Evolutionary conservation across 805 yeast species (phyloP).

Genomic region (Metschnikowia orientalis): DNA sequence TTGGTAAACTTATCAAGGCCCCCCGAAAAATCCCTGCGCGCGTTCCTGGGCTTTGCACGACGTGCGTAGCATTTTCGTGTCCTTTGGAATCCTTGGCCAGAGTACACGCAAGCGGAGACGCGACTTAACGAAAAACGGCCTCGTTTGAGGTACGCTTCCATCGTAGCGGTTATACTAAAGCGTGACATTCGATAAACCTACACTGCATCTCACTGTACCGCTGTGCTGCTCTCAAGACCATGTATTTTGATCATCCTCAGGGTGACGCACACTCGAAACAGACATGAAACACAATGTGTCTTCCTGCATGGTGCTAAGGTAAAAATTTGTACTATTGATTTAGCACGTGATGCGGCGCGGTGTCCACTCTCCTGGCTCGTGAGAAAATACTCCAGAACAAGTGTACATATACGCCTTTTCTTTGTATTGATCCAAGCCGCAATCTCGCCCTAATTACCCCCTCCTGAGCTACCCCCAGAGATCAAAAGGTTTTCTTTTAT

Average conservation of each 20-base stretch:
- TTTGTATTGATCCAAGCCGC: constrained; percentile 2
- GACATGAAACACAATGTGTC: constrained; percentile 5
- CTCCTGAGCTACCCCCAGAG: no score
- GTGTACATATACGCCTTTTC: constrained; percentile 14
- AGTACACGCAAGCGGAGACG: no score
- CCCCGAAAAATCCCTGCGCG: no score
- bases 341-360: constrained; percentile 11
- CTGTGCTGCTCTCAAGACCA: not conserved
- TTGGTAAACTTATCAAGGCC: no score
- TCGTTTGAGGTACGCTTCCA: not conserved
- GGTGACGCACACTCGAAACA: not conserved
- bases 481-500: no score
- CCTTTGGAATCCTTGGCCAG: no score
- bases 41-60: no score
- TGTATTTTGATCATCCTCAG: not conserved
- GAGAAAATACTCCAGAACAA: constrained; percentile 10
- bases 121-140: no score
- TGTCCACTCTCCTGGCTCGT: constrained; percentile 12
- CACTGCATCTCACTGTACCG: not conserved
- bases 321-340: constrained; percentile 6
- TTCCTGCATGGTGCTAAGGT: constrained; percentile 3
- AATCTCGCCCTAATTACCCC: constrained; percentile 2
- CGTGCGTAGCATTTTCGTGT: no score
- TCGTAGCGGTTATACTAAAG: no score
- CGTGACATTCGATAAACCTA: not conserved